phyloP scores from a whole-genome alignment of 2,329 filamentous ascomycete species.

The Aureobasidium sp. region DNA sequence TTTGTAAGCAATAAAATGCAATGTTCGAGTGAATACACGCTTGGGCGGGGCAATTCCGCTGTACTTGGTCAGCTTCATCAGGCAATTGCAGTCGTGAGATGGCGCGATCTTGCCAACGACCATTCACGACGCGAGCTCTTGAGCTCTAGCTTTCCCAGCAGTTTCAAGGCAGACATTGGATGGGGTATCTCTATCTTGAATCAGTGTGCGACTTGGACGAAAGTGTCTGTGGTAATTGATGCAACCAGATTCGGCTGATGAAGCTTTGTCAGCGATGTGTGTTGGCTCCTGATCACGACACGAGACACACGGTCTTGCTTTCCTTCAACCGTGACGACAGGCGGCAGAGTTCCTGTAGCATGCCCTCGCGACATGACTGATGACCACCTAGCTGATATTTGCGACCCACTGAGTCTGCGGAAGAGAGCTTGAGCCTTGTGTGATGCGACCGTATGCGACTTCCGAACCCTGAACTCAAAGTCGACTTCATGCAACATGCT shows the following conservation, averaged over 20 bases:
- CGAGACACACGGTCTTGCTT: not conserved
- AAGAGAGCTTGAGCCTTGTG: not conserved
- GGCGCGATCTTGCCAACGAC: not conserved
- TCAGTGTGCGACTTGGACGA: not conserved
- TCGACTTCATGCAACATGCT: not conserved
- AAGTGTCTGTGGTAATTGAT: not conserved
- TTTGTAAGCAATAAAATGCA: not conserved
- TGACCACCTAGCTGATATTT: not conserved
- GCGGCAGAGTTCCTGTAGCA: not conserved
- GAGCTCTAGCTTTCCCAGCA: not conserved
- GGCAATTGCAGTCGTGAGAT: not conserved
- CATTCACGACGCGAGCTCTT: too few species aligned
- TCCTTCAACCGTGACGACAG: not conserved
- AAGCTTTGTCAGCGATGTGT: not conserved
- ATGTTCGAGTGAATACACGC: not conserved
- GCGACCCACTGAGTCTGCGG: not conserved
- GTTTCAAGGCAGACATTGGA: not conserved
- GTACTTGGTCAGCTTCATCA: slow-evolving; percentile 1
- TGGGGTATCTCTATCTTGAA: not conserved
- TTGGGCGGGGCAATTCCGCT: not conserved
- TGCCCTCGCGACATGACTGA: not conserved
- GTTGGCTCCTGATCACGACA: not conserved
- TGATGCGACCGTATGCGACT: not conserved
- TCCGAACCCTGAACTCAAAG: not conserved
- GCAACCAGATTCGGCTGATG: not conserved